Conservation (phyloP, 2,329 filamentous ascomycete genomes). For the Penicillium sp. region DNA sequence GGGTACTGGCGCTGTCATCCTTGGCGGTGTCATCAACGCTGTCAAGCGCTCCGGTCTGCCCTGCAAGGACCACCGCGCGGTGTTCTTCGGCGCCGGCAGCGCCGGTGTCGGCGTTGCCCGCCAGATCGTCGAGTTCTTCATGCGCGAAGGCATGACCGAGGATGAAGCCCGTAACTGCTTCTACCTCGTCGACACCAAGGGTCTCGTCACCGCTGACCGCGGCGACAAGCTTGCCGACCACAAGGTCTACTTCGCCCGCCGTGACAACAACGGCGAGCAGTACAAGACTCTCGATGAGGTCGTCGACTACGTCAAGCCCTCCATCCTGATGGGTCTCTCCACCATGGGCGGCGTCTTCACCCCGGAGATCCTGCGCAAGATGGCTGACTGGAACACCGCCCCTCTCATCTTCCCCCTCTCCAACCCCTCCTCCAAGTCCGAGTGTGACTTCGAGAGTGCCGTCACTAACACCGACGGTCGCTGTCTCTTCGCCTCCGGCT, state of each 20-base stretch:
- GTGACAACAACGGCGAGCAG: conserved; percentile 63
- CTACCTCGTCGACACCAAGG: conserved; percentile 96
- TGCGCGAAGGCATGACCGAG: conserved; percentile 84
- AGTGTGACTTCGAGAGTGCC: conserved; percentile 95
- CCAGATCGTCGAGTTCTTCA: conserved; percentile 96
- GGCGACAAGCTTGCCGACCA: conserved; percentile 93
- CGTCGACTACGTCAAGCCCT: conserved; percentile 91
- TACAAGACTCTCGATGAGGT: conserved; percentile 81
- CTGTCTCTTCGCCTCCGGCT: conserved; percentile 91
- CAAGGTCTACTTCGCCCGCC: conserved; percentile 66
- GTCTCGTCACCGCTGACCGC: conserved; percentile 87
- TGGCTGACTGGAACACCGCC: conserved; percentile 63
- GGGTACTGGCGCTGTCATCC: conserved; percentile 91
- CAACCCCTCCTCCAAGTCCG: conserved; percentile 93
- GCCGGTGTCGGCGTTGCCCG: conserved; percentile 97
- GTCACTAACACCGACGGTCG: conserved; percentile 86
- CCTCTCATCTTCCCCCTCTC: conserved; percentile 95
- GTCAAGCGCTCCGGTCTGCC: conserved; percentile 85
- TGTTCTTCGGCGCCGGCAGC: conserved; percentile 94
- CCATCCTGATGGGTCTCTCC: conserved; percentile 88
- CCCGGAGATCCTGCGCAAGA: conserved; percentile 71
- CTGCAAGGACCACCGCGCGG: conserved; percentile 83
- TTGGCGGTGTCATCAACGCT: conserved; percentile 72
- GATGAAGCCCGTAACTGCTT: conserved; percentile 86
- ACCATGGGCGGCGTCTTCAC: conserved; percentile 95